Evolutionary conservation across 2,329 filamentous ascomycete species (phyloP).

Genomic region (Diaporthe vaccinii): DNA sequence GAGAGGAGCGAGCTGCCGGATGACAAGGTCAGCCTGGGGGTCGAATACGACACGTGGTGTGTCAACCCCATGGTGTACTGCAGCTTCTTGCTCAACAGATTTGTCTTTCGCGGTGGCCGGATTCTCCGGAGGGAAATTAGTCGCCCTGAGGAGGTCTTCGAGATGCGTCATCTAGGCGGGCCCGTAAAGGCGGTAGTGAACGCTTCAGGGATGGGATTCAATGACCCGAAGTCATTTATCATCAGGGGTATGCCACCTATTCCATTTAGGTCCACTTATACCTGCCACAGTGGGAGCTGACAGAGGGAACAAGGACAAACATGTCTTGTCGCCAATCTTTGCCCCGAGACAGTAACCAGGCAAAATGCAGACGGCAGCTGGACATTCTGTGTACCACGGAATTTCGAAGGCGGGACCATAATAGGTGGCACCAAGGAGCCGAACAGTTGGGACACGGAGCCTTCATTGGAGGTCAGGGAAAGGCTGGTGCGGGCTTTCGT

Average conservation of each 20-base stretch:
- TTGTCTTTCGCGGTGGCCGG: conserved; percentile 54
- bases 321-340: conserved; percentile 57
- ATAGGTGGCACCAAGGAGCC: conserved; percentile 76
- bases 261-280: too few relatives aligned
- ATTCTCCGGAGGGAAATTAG: conserved; percentile 53
- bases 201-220: conserved; percentile 61
- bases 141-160: conserved; percentile 55
- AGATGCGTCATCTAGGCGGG: conserved; percentile 48
- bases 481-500: conserved; percentile 58
- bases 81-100: conserved; percentile 58
- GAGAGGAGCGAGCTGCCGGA: conserved; percentile 54
- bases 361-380: conserved; percentile 74
- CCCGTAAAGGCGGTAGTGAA: conserved; percentile 56
- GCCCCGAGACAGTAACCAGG: conserved; percentile 64
- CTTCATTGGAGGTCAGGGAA: conserved; percentile 61
- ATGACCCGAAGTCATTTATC: conserved; percentile 56
- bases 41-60: conserved; percentile 67
- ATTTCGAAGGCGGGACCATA: conserved; percentile 73
- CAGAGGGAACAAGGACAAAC: conserved; percentile 57
- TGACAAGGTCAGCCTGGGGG: conserved; percentile 59
- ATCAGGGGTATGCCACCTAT: conserved; percentile 53
- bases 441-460: conserved; percentile 65
- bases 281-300: background rate
- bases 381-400: conserved; percentile 73
- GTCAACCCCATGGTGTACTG: conserved; percentile 69